Conservation (phyloP, 2,329 filamentous ascomycete genomes). For the Trichophaea hybrida region DNA sequence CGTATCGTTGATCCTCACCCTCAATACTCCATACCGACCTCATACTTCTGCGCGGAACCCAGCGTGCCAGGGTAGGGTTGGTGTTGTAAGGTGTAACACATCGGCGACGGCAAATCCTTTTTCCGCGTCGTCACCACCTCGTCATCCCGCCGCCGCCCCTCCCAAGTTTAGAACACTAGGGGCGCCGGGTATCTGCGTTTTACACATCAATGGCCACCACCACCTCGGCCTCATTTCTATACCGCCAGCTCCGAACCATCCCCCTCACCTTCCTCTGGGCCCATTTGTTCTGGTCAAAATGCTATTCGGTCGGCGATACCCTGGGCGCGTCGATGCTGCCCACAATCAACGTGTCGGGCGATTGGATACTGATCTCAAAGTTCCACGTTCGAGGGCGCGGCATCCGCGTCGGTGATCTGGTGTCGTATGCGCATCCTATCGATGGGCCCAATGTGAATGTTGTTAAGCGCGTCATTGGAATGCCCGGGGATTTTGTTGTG, state of each 20-base stretch:
- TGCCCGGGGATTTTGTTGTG: slow-evolving; percentile 48
- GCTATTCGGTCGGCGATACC: slow-evolving; percentile 45
- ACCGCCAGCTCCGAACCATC: slow-evolving; percentile 30
- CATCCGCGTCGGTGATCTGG: slow-evolving; percentile 65
- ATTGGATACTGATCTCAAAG: slow-evolving; percentile 55
- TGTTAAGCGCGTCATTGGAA: slow-evolving; percentile 65
- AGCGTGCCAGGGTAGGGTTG: too few relatives aligned
- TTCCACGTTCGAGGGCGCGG: slow-evolving; percentile 53
- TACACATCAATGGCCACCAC: neutral
- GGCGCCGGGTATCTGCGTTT: too few relatives aligned
- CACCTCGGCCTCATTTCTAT: neutral
- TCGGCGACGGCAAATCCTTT: too few relatives aligned
- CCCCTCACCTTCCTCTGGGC: slow-evolving; percentile 31
- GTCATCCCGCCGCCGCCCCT: too few relatives aligned
- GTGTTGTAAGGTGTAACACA: too few relatives aligned
- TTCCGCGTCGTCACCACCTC: too few relatives aligned
- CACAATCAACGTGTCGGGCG: slow-evolving; percentile 54
- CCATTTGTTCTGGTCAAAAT: slow-evolving; percentile 46
- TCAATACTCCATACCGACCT: too few relatives aligned
- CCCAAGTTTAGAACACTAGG: too few relatives aligned
- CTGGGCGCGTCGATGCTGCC: slow-evolving; percentile 80
- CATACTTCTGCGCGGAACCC: too few relatives aligned
- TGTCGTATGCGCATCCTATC: slow-evolving; percentile 63
- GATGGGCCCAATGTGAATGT: slow-evolving; percentile 42
- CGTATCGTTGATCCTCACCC: too few relatives aligned